Base-by-base conservation (phyloP, 139 green algal species). In the Pseudopediastrum boryanum region DNA sequence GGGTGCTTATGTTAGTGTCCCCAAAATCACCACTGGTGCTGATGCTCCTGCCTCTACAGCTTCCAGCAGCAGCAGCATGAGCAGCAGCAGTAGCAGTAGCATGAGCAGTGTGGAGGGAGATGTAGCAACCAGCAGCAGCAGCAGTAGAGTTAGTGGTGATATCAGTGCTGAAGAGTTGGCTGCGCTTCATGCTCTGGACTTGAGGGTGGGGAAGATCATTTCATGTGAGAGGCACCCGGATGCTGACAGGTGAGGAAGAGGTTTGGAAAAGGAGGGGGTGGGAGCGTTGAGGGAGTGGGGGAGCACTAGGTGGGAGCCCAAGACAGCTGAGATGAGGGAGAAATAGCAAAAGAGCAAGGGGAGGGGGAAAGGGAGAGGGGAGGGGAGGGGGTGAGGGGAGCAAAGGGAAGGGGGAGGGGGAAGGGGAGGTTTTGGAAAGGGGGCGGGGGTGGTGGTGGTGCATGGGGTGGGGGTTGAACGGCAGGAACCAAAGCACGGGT, bases 151-250 rank as follows among this genome's bases (percentile, higher is more conserved):
- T 35, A 27, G 19, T 56, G 67, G n/a, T 23, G 13, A 31, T 0
- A 27, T 74, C 42, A 78, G 31, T 54, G 35, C 36, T 39, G 64
- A 76, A 4, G 75, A 82, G 75, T 41, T 76, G 65, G 48, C 64
- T 2, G 35, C 62, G 8, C 54, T 89, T n/a, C 35, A 72, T 3
- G 72, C 80, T 21, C 68, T 92, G 46, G 90, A 94, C 52, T 86
- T 94, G 51, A 73, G 90, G 0, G 87, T 94, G 39, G 91, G 91
- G 0, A 80, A 76, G 21, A 94, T 95, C 46, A 54, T 96, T 12
- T 84, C 63, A 65, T 87, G 83, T 41, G 80, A 92, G 77, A 70
- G 43, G 42, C 91, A 95, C 73, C 88, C 89, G 1, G 89, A 95
- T 56, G 91, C 91, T n/a, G 91, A 95, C 50, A 88, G 82, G 69